Conservation (phyloP, 2,329 filamentous ascomycete genomes). For the Tolypocladium capitatum region DNA sequence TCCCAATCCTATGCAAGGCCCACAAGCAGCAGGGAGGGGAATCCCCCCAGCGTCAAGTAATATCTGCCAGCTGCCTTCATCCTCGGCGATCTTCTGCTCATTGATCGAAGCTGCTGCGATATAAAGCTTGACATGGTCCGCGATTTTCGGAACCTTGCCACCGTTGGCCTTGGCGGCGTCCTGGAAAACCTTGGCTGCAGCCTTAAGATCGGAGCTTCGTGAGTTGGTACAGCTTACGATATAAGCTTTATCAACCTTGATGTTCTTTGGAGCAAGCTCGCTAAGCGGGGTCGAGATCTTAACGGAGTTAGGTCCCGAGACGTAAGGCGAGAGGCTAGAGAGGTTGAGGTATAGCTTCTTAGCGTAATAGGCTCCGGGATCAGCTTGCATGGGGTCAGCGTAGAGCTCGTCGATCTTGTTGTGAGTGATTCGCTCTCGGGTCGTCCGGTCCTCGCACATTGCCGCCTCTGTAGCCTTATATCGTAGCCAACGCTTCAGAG, state of each 20-base stretch:
- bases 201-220: constrained; percentile 64
- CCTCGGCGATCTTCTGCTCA: constrained; percentile 66
- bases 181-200: constrained; percentile 72
- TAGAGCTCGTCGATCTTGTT: too few species aligned
- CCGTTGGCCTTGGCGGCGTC: constrained; percentile 46
- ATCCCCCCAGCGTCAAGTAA: constrained; percentile 23
- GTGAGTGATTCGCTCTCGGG: too few species aligned
- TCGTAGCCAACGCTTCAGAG: constrained; percentile 68
- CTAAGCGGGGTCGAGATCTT: constrained; percentile 70
- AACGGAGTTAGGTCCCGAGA: constrained; percentile 81
- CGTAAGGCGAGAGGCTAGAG: constrained; percentile 69
- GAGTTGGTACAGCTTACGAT: constrained; percentile 85
- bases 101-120: constrained; percentile 69
- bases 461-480: constrained; percentile 19
- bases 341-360: constrained; percentile 75
- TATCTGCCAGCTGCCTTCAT: constrained; percentile 68
- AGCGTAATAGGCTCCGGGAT: constrained; percentile 66
- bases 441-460: too few species aligned
- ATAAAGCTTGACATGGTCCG: constrained; percentile 68
- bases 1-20: constrained; percentile 75
- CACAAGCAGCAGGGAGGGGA: constrained; percentile 58
- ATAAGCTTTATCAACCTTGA: constrained; percentile 73
- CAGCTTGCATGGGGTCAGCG: constrained; percentile 31
- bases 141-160: constrained; percentile 56
- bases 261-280: constrained; percentile 59